phyloP scores from a whole-genome alignment of 2,329 filamentous ascomycete genomes.

The Magnaporthales sp. region DNA sequence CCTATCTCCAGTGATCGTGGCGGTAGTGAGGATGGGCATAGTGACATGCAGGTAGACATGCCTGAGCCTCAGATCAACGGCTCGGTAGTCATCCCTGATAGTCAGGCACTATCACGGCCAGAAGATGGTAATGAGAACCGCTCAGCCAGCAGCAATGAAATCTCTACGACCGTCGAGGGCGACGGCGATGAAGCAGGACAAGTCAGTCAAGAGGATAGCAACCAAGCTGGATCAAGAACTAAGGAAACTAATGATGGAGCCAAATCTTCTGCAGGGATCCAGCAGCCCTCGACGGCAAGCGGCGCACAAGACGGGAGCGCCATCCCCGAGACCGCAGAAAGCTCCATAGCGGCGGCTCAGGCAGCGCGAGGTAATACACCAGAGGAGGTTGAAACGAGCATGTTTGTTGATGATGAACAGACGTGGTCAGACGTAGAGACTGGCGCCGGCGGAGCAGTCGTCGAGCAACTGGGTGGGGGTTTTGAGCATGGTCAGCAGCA shows the following conservation, averaged over 20 bases:
- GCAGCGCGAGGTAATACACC: background rate
- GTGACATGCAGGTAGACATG: constrained; percentile 6
- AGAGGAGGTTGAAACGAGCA: background rate
- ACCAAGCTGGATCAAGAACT: background rate
- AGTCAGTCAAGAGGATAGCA: background rate
- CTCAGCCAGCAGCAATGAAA: background rate
- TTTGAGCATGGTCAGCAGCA: background rate
- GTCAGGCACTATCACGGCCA: constrained; percentile 19
- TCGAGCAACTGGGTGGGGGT: background rate
- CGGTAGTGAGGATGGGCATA: background rate
- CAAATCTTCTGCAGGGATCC: background rate
- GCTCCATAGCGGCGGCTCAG: background rate
- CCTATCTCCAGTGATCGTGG: constrained; percentile 10
- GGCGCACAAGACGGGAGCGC: background rate
- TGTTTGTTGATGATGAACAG: background rate
- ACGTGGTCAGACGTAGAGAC: background rate
- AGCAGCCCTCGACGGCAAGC: background rate
- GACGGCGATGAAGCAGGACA: constrained; percentile 1
- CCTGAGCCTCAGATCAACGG: constrained; percentile 5
- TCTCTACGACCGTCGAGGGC: constrained; percentile 1
- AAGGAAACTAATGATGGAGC: constrained; percentile 1
- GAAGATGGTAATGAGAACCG: constrained; percentile 7
- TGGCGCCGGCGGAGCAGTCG: background rate
- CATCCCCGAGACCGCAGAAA: background rate
- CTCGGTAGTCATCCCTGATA: constrained; percentile 16